A percentile compares a stretch with the other conserved stretches of the same genome.
Conservation (phyloP, 805 yeast genomes). For the Ogataea pignaliae region DNA sequence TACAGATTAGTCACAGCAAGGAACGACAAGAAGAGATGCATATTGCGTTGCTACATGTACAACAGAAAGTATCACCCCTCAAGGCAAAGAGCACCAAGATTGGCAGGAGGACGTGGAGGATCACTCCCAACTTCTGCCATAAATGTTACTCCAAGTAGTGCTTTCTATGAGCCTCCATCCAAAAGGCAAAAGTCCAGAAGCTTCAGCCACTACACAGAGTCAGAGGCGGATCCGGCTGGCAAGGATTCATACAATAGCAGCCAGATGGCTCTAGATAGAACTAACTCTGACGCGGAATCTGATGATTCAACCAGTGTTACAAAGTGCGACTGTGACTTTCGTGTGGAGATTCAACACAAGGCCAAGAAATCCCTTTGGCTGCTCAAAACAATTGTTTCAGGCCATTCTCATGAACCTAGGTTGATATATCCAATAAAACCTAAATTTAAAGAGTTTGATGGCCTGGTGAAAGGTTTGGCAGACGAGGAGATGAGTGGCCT, state of each 20-base stretch:
- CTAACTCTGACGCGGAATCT: not conserved
- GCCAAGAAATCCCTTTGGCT: conserved; percentile 22
- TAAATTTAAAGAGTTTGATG: conserved; percentile 3
- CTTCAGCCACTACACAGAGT: no score
- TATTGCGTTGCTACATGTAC: conserved; percentile 20
- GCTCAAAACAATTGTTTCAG: conserved; percentile 17
- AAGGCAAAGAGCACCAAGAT: conserved; percentile 5
- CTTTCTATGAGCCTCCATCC: not conserved
- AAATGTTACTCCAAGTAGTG: not conserved
- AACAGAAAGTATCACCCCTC: conserved; percentile 1
- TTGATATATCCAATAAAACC: conserved; percentile 3
- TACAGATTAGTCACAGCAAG: conserved; percentile 21
- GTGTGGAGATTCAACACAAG: conserved; percentile 23
- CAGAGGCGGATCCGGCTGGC: not conserved
- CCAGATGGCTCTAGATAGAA: not conserved
- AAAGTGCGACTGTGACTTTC: conserved; percentile 18
- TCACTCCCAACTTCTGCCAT: no score
- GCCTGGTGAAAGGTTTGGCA: not conserved
- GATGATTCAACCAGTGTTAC: not conserved
- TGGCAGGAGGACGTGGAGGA: not conserved
- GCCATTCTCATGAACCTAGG: conserved; percentile 16
- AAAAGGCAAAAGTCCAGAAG: not conserved
- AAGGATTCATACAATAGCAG: not conserved
- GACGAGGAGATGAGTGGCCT: not conserved
- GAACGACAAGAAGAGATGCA: conserved; percentile 23